phyloP scores from a whole-genome alignment of 1,284 basidiomycete genomes.

The Takashimella koratensis region DNA sequence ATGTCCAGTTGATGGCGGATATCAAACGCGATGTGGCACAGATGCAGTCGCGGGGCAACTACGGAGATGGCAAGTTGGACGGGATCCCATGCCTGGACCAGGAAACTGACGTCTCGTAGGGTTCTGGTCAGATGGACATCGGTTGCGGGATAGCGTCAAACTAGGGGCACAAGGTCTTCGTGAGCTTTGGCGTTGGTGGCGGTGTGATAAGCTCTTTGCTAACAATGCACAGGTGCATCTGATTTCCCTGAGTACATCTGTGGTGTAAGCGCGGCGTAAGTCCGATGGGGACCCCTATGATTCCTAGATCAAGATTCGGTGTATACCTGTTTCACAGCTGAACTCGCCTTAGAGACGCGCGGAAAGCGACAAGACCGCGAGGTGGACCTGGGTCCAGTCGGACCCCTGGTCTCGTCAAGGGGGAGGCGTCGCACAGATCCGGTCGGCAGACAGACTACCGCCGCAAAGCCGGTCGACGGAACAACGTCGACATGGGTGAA shows the following conservation, averaged over 20 bases:
- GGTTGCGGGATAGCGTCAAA: conserved; percentile 33
- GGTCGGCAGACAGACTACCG: conserved; percentile 42
- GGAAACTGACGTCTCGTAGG: conserved; percentile 17
- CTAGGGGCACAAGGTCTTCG: conserved; percentile 40
- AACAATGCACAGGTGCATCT: conserved; percentile 20
- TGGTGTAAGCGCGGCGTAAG: conserved; percentile 39
- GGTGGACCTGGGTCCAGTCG: conserved; percentile 23
- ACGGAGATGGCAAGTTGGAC: conserved; percentile 41
- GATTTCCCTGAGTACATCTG: conserved; percentile 47
- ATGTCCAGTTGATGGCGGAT: conserved; percentile 34
- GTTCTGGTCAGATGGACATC: conserved; percentile 45
- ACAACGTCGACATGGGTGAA: conserved; percentile 40
- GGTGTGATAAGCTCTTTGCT: not conserved
- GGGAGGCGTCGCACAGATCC: conserved; percentile 39
- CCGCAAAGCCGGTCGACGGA: conserved; percentile 32
- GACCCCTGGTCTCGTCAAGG: conserved; percentile 33
- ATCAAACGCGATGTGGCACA: conserved; percentile 41
- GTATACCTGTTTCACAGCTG: too few relatives aligned
- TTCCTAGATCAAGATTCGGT: too few relatives aligned
- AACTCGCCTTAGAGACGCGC: conserved; percentile 29
- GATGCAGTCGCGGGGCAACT: conserved; percentile 42
- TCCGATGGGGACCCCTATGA: too few relatives aligned
- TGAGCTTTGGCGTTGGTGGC: too few relatives aligned
- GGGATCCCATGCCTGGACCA: not conserved
- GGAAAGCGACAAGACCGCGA: conserved; percentile 24